Percentiles rank a stretch among this genome's conserved stretches.
Conservation (phyloP, 2,329 filamentous ascomycete genomes). For the Claviceps fusiformis region DNA sequence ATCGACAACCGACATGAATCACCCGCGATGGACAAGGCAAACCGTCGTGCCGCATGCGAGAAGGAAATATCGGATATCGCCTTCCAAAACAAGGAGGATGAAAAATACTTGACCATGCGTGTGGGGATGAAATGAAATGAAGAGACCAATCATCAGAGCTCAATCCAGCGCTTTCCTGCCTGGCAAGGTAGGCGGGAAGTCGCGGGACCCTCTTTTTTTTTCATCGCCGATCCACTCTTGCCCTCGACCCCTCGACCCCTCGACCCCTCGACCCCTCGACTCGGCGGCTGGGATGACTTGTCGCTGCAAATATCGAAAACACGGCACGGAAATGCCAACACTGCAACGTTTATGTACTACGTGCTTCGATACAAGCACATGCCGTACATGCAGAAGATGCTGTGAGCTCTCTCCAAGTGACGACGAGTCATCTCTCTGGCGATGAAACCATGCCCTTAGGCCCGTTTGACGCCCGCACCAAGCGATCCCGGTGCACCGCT, state of each 20-base stretch:
- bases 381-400: background rate
- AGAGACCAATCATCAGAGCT: background rate
- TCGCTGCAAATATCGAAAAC: too few relatives aligned
- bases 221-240: too few relatives aligned
- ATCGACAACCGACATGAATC: background rate
- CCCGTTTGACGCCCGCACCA: slow-evolving; percentile 18
- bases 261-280: too few relatives aligned
- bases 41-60: background rate
- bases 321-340: too few relatives aligned
- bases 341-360: too few relatives aligned
- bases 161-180: background rate
- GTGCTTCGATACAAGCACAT: too few relatives aligned
- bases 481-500: slow-evolving; percentile 17
- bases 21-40: background rate
- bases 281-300: too few relatives aligned
- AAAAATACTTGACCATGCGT: background rate
- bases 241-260: too few relatives aligned
- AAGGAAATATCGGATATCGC: background rate
- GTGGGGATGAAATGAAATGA: background rate
- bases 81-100: background rate
- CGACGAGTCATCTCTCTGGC: background rate
- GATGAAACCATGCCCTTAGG: background rate
- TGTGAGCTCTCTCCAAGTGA: background rate
- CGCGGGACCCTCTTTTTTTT: background rate
- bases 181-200: background rate